Evolutionary conservation across 1,284 basidiomycete species (phyloP).

Genomic region (Pascua guehoae): DNA sequence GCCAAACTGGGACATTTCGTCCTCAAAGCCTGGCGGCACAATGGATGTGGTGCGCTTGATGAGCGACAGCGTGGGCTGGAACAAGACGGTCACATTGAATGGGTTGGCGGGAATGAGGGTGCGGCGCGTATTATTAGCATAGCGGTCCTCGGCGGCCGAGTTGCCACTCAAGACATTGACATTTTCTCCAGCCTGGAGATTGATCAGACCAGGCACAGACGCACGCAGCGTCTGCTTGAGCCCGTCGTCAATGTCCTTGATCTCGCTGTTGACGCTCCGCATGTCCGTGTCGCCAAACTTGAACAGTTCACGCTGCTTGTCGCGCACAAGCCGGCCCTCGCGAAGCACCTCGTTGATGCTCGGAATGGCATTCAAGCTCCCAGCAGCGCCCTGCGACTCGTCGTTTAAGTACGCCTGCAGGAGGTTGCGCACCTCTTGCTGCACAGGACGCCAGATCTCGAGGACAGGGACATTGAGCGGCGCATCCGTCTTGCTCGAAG

Average conservation of each 20-base stretch:
- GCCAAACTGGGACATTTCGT: slow-evolving; percentile 65
- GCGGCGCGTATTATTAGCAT: slow-evolving; percentile 70
- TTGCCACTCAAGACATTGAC: slow-evolving; percentile 52
- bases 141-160: slow-evolving; percentile 59
- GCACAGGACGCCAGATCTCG: slow-evolving; percentile 89
- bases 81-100: slow-evolving; percentile 90
- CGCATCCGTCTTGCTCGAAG: slow-evolving; percentile 69
- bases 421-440: slow-evolving; percentile 84
- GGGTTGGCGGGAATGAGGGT: slow-evolving; percentile 85
- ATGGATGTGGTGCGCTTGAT: slow-evolving; percentile 66
- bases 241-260: slow-evolving; percentile 77
- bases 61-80: slow-evolving; percentile 87
- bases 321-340: slow-evolving; percentile 72
- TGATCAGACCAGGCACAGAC: slow-evolving; percentile 88
- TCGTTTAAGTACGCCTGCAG: slow-evolving; percentile 88
- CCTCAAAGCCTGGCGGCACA: slow-evolving; percentile 68
- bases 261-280: slow-evolving; percentile 64
- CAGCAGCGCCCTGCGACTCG: slow-evolving; percentile 71
- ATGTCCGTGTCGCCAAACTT: slow-evolving; percentile 82
- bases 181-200: slow-evolving; percentile 55
- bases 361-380: slow-evolving; percentile 78
- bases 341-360: slow-evolving; percentile 92
- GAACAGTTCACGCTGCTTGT: slow-evolving; percentile 74
- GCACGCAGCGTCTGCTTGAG: slow-evolving; percentile 79
- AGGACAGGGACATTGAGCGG: slow-evolving; percentile 64